phyloP scores from a whole-genome alignment of 225 moss, liverwort and hornwort genomes.

The Physcomitrium patens region DNA sequence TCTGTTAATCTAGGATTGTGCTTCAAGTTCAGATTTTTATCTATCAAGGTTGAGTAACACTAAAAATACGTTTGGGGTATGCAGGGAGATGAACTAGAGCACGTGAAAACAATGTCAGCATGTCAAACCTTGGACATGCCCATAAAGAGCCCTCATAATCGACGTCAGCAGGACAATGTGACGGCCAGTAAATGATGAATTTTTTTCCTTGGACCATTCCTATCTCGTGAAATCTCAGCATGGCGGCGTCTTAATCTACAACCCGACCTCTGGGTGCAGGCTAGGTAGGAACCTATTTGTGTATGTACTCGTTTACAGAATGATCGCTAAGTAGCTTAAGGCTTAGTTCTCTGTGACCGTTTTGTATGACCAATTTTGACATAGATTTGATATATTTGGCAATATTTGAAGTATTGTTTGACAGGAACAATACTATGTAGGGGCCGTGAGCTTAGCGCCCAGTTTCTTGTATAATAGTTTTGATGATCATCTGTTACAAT shows the following conservation, averaged over 20 bases:
- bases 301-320: conserved; percentile 11
- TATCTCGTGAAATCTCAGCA: neutral
- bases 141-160: conserved; percentile 81
- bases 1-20: neutral
- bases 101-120: conserved; percentile 97
- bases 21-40: neutral
- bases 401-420: conserved; percentile 3
- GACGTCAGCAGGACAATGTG: conserved; percentile 30
- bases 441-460: neutral
- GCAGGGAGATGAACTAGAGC: conserved; percentile 94
- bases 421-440: conserved; percentile 3
- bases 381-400: conserved; percentile 23
- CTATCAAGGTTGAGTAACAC: neutral
- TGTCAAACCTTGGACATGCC: conserved; percentile 65
- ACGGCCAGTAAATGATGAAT: conserved; percentile 26
- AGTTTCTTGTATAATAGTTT: conserved; percentile 28
- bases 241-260: neutral
- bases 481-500: conserved; percentile 20
- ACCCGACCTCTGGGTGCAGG: neutral
- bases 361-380: conserved; percentile 28
- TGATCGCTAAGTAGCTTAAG: conserved; percentile 1
- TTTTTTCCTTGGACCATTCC: neutral
- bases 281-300: neutral
- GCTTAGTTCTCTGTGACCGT: neutral
- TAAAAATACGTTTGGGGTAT: conserved; percentile 12